Conservation (phyloP, 805 yeast species). For the Candida cerambycidarum region DNA sequence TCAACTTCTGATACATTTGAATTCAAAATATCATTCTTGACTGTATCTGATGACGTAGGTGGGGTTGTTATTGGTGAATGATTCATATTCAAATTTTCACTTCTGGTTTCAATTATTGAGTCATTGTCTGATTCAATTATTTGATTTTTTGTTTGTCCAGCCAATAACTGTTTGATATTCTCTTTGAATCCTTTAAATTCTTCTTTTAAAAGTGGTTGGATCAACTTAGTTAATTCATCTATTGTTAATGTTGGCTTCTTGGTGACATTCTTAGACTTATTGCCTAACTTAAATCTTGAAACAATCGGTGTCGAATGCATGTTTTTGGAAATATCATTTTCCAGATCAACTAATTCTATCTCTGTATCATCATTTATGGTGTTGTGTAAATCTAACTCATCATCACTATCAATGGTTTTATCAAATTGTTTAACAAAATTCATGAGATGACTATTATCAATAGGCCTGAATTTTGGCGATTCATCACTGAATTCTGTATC, state of each 20-base stretch:
- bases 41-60: slow-evolving; percentile 28
- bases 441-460: slow-evolving; percentile 11
- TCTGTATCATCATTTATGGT: slow-evolving; percentile 13
- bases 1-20: slow-evolving; percentile 1
- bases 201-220: slow-evolving; percentile 19
- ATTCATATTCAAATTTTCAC: slow-evolving; percentile 1
- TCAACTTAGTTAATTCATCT: slow-evolving; percentile 17
- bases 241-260: slow-evolving; percentile 10
- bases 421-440: slow-evolving; percentile 19
- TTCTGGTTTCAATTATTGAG: slow-evolving; percentile 1
- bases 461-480: not conserved
- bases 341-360: slow-evolving; percentile 10
- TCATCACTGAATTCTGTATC: slow-evolving; percentile 6
- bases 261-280: not conserved
- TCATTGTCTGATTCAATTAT: slow-evolving; percentile 2
- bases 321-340: slow-evolving; percentile 9
- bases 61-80: slow-evolving; percentile 34
- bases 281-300: not conserved
- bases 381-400: not conserved
- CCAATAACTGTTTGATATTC: slow-evolving; percentile 7
- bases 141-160: slow-evolving; percentile 4
- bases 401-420: slow-evolving; percentile 2
- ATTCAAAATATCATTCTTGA: slow-evolving; percentile 3
- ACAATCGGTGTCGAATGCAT: slow-evolving; percentile 25
- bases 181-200: slow-evolving; percentile 19